A percentile compares a stretch with the other conserved stretches of the same genome.
These are phyloP conservation scores for Pisolithus albus DNA, from an alignment of 768 basidiomycete species.

Conservation along the genomic window DNA sequence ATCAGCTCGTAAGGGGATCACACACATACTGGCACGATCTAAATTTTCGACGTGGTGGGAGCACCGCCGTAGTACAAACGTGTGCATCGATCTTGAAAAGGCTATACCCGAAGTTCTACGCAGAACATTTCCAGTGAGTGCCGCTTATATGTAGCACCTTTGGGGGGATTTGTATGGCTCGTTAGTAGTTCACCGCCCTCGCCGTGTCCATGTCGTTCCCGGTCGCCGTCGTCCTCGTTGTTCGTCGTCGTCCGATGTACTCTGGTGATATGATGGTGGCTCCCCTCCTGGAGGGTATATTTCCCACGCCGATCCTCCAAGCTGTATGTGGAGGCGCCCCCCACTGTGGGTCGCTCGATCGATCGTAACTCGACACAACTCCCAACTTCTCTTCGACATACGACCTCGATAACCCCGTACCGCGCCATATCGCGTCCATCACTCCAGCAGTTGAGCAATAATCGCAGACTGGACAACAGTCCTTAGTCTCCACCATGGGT, in stretches of 20 bases:
- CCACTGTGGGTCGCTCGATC: too few species aligned
- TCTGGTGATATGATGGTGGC: neutral
- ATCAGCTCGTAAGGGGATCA: too few species aligned
- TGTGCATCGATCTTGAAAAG: neutral
- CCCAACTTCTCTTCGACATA: too few species aligned
- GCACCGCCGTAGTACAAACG: too few species aligned
- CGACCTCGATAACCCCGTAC: neutral
- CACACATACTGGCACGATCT: too few species aligned
- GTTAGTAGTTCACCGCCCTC: too few species aligned
- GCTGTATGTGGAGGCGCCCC: too few species aligned
- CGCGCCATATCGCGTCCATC: neutral
- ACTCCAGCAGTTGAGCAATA: neutral
- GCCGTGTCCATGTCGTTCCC: neutral
- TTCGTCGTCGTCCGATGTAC: neutral
- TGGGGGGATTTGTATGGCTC: too few species aligned
- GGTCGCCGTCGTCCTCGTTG: too few species aligned
- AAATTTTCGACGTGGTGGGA: too few species aligned
- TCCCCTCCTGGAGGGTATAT: neutral
- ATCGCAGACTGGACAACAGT: neutral
- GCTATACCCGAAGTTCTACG: neutral
- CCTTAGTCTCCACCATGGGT: constrained; percentile 47
- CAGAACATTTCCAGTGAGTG: neutral
- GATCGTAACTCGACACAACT: too few species aligned
- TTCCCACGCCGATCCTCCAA: neutral
- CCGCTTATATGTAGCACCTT: too few species aligned